Base-by-base conservation (phyloP, 2,329 filamentous ascomycete genomes). In the Alternaria panax region DNA sequence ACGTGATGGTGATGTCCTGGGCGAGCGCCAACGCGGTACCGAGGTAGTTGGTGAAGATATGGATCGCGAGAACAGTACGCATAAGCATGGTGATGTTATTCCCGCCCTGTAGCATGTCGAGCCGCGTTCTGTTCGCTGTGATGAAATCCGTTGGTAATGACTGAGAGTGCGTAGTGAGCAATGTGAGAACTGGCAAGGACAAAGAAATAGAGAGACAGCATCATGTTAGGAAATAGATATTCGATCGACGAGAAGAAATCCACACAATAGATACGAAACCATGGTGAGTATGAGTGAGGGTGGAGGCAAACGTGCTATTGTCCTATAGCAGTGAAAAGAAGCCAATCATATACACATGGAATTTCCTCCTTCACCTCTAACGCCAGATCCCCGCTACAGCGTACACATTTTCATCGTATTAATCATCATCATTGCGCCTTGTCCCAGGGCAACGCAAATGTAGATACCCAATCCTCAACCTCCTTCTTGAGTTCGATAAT, bases 381-480 rank as follows among this genome's bases (percentile, higher is more conserved):
- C 66, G 61, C 69, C 59, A 25, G 25, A 46, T 43, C 25, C 53
- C 57, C 58, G 59, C 55, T 58, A 55, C 56, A 34, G 63, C 64
- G 59, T 59, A 50, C 34, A 47, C n/a, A 46, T 22, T 36, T 53
- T 54, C 22, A 18, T 61, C 38, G 22, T 42, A 22, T 60, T 48
- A 53, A 55, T 36, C 42, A 20, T 54, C 47, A 27, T 60, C 34
- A 75, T 48, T 65, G 63, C 38, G 64, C 56, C 66, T 77, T 77
- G 53, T 74, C 71, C 78, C 78, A 80, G 1, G 78, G 78, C 24
- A 80, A 64, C 25, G 73, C 75, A 59, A 80, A 80, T 7, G 78
- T 80, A 20, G 76, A 75, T 14, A 79, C 78, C 78, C 78, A 80
- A 48, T 79, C 77, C 60, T 78, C 76, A 7, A 80, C 78, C 47